Evolutionary conservation across 305 asterid species (phyloP).

Genomic region (Solanum hybrid): DNA sequence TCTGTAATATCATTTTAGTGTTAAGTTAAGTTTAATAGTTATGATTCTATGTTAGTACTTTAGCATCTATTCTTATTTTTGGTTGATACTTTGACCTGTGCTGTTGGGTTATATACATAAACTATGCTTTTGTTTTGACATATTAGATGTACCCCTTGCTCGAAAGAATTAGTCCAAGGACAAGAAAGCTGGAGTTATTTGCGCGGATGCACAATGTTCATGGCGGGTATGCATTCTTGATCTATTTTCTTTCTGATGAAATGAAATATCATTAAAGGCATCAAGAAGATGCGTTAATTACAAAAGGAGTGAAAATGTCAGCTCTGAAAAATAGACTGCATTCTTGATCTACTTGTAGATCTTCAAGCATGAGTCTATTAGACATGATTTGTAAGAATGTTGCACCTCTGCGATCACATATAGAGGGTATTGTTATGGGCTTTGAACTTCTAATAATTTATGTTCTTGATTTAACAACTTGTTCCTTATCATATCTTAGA

Average conservation of each 20-base stretch:
- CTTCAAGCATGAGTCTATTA: neutral
- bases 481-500: neutral
- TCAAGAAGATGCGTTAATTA: neutral
- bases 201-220: constrained; percentile 94
- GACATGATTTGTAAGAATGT: neutral
- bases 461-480: neutral
- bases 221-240: constrained; percentile 65
- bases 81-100: neutral
- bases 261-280: neutral
- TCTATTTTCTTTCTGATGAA: neutral
- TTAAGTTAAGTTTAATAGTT: neutral
- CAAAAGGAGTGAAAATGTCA: neutral
- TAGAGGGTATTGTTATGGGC: neutral
- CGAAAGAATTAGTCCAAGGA: constrained; percentile 91
- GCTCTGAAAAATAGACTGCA: constrained; percentile 6
- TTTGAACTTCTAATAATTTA: neutral
- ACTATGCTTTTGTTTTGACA: constrained; percentile 7
- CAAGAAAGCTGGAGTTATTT: constrained; percentile 95
- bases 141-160: constrained; percentile 87
- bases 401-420: neutral
- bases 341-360: constrained; percentile 14
- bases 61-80: neutral
- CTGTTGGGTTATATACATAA: constrained; percentile 12
- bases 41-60: neutral
- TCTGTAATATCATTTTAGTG: neutral